Base-by-base conservation (phyloP, 1,284 basidiomycete species). In the Ganoderma boninense region DNA sequence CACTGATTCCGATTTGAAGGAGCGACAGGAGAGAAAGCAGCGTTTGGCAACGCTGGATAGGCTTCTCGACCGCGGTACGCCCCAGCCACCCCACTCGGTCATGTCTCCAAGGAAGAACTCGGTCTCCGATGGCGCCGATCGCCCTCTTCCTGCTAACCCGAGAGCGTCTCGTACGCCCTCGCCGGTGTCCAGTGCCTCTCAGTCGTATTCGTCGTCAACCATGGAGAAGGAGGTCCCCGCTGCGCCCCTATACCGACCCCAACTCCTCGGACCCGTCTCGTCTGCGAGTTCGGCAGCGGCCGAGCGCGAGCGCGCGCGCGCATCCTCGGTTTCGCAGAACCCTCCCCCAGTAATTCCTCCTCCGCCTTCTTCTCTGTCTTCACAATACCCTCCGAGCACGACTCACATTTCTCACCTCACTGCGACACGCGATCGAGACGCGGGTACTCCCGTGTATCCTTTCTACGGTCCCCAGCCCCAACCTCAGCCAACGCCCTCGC, bases 241-340 rank as follows among this genome's bases (percentile, higher is more conserved):
- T 7, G 52, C 59, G 3, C 20, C 57, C 2, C 59, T 64, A 26
- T 64, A 66, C 52, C 68, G 62, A 38, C 68, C 64, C 23, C 67
- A 64, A 29, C 69, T 64, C n/a, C 67, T 70, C 14, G 62, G 65
- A 16, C 67, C 65, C 16, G 64, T 69, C 29, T 70, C 70, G 4
- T 70, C 59, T 26, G 73, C 73, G 0, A 74, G 73, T 26, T 63
- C 38, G 16, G 73, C 73, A 1, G 73, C 73, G n/a, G 65, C 69
- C 29, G 70, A 71, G 35, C 73, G 71, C 60, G 70, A 74, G 61
- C 73, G 73, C 42, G 68, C 73, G 6, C 73, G 73, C 3, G 73
- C 73, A 8, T 74, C 73, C n/a, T 74, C 73, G 29, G 74, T 74
- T 40, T 74, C 73, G 20, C 62, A 71, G 62, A 75, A 68, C 67